These are phyloP conservation scores for Skeletonema potamos DNA, from an alignment of 108 stramenopile species.

Conservation along the genomic window DNA sequence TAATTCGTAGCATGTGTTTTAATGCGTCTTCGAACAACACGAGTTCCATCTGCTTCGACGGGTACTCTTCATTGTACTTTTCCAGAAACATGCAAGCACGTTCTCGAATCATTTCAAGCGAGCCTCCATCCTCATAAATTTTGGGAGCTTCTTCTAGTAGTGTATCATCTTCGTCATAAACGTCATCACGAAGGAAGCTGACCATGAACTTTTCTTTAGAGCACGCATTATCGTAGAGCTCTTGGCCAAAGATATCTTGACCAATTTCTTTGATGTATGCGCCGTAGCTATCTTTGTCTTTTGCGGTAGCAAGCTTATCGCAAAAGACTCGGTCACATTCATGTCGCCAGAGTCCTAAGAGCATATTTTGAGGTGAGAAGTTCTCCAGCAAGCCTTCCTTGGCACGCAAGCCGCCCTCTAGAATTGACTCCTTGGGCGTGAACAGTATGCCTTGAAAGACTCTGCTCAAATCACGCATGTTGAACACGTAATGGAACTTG, in stretches of 20 bases:
- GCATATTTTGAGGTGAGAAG: constrained; percentile 54
- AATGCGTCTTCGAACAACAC: constrained; percentile 92
- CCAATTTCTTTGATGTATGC: constrained; percentile 59
- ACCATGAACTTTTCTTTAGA: constrained; percentile 74
- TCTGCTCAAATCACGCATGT: constrained; percentile 88
- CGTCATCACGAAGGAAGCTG: constrained; percentile 86
- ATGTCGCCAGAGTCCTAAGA: constrained; percentile 83
- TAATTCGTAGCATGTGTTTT: constrained; percentile 83
- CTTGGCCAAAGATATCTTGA: constrained; percentile 52
- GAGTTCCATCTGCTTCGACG: constrained; percentile 83
- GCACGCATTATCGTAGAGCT: constrained; percentile 34
- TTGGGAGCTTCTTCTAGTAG: constrained; percentile 86
- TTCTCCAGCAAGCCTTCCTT: constrained; percentile 43
- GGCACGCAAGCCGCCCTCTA: constrained; percentile 60
- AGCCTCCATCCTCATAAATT: constrained; percentile 87
- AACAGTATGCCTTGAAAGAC: constrained; percentile 91
- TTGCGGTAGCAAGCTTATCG: constrained; percentile 84
- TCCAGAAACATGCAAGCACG: constrained; percentile 73
- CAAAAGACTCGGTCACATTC: constrained; percentile 90
- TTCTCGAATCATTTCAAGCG: constrained; percentile 68
- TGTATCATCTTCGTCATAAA: constrained; percentile 83
- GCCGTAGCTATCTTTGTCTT: constrained; percentile 81
- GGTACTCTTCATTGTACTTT: constrained; percentile 83
- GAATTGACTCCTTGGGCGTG: constrained; percentile 79
- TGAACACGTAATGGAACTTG: constrained; percentile 94